phyloP scores from a whole-genome alignment of 2,329 filamentous ascomycete species.

The Paraconiothyrium brasiliense region DNA sequence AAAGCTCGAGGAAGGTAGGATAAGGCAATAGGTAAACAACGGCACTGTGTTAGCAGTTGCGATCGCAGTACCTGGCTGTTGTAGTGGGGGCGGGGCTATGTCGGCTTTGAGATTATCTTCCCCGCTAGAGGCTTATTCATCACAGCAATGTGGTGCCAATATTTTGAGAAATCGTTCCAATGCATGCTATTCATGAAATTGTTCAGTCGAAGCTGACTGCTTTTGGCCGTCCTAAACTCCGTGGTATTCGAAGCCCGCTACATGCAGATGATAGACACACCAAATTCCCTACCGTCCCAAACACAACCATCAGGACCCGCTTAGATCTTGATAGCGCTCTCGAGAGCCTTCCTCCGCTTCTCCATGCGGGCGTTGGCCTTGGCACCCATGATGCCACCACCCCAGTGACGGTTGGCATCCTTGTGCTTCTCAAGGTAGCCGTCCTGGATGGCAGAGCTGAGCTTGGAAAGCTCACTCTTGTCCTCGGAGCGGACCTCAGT shows the following conservation, averaged over 20 bases:
- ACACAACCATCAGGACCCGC: conserved; percentile 36
- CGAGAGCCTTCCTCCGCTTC: conserved; percentile 95
- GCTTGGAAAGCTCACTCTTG: conserved; percentile 97
- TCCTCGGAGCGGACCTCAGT: conserved; percentile 98
- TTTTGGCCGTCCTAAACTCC: conserved; percentile 53
- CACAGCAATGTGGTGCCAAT: conserved; percentile 16
- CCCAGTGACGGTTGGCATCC: conserved; percentile 91
- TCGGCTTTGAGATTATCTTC: conserved; percentile 19
- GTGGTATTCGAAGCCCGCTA: conserved; percentile 50
- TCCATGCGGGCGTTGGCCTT: conserved; percentile 82
- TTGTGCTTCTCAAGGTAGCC: conserved; percentile 97
- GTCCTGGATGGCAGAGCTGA: conserved; percentile 96
- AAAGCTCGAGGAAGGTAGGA: not conserved
- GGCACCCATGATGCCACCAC: conserved; percentile 98
- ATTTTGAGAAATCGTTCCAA: conserved; percentile 29
- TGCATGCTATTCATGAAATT: conserved; percentile 45
- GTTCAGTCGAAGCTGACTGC: conserved; percentile 40
- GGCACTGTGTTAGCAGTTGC: not conserved
- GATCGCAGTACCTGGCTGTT: not conserved
- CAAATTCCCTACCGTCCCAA: conserved; percentile 43
- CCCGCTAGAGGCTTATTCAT: conserved; percentile 26
- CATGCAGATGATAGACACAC: conserved; percentile 53
- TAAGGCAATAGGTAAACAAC: conserved; percentile 17
- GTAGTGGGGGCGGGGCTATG: conserved; percentile 33
- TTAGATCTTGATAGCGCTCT: conserved; percentile 98